Evolutionary conservation across 2,329 filamentous ascomycete species (phyloP), one percentile per base, ranked within the genome.

Genomic region (Cadophora malorum): DNA sequence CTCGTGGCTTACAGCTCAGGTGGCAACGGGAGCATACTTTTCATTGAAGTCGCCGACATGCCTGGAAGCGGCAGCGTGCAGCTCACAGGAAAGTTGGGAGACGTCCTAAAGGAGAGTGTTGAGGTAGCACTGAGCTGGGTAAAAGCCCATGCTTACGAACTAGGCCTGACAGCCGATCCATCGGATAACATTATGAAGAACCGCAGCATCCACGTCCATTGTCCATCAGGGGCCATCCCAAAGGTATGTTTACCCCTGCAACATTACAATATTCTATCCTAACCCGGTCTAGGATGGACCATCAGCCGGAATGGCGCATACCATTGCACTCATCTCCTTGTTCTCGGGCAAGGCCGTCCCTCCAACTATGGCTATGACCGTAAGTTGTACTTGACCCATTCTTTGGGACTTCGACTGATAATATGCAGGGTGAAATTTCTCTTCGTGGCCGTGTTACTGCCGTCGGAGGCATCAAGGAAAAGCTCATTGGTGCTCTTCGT

Each of bases 11-110:
- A 97, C 82, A 93, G 91, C 76, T 91, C 91, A 4, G 95, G 96
- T 61, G 94, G 94, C 59, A 95, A 97, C 79, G 96, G 96, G 70
- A 94, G 92, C 77, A 99, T 99, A 76, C 86, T 99, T 66, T 99
- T 99, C 83, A 99, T 99, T 75, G 96, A 99, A 81, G 93, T 97
- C 55, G 93, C 95, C 12, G 94, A 97, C 77, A 98, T 98, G 94
- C 96, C 96, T 0, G 96, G 96, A 53, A 90, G 88, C 66, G 96
- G 96, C 41, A 90, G 91, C 64, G 93, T 99, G 45, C 96, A 98
- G 81, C 88, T 99, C 31, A 99, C 96, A 0, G 96, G 96, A 70
- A 98, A 97, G 79, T 88, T 99, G 7, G 96, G 96, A 71, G 94
- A 97, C 74, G 96, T 99, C 35, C 88, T 99, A 68, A 98, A 98